Evolutionary conservation across 495 filamentous ascomycete species (phyloP).

Genomic region (Penicillium pancosmium): DNA sequence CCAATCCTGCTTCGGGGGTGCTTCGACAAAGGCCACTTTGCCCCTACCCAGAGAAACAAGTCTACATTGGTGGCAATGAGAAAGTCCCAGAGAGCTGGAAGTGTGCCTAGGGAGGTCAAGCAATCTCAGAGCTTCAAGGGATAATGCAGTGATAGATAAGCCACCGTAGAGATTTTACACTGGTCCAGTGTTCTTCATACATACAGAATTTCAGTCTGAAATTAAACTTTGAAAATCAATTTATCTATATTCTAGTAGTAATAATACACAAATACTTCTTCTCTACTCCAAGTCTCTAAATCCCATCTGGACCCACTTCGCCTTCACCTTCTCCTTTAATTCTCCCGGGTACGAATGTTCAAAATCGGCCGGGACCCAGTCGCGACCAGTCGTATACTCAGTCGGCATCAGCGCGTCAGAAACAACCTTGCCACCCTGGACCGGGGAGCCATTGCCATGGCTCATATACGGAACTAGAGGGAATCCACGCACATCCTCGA

Average conservation of each 20-base stretch:
- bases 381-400: constrained; percentile 36
- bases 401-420: constrained; percentile 40
- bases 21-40: too few relatives aligned
- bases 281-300: constrained; percentile 14
- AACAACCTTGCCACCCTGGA: constrained; percentile 42
- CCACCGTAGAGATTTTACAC: too few relatives aligned
- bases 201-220: too few relatives aligned
- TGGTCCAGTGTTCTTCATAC: too few relatives aligned
- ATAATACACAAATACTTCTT: neutral
- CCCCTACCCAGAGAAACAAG: too few relatives aligned
- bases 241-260: neutral
- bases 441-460: constrained; percentile 31
- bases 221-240: too few relatives aligned
- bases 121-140: too few relatives aligned
- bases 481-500: constrained; percentile 42
- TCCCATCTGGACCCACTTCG: constrained; percentile 38
- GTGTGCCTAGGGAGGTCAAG: too few relatives aligned
- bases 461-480: constrained; percentile 44
- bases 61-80: too few relatives aligned
- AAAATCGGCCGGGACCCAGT: constrained; percentile 40
- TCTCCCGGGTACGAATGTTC: constrained; percentile 37
- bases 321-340: constrained; percentile 36
- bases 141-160: too few relatives aligned
- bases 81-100: too few relatives aligned
- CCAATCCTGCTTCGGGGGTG: too few relatives aligned